Percentiles rank a stretch among this genome's conserved stretches.
phyloP scores from a whole-genome alignment of 768 basidiomycete species.

The Tylopilus cervinicoccineus region DNA sequence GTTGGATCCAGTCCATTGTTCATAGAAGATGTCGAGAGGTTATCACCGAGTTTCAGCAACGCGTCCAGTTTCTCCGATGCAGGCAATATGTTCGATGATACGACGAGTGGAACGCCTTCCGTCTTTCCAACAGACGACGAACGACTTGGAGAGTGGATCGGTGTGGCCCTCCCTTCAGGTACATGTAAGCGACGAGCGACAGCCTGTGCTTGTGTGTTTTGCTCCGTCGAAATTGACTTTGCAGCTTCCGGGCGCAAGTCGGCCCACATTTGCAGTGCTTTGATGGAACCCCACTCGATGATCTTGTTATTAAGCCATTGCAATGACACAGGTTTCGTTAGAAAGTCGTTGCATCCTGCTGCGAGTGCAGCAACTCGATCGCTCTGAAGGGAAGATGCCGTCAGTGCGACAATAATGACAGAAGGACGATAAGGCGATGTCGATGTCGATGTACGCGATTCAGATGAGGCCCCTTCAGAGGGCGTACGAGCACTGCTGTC shows the following conservation, averaged over 20 bases:
- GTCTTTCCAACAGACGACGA: constrained; percentile 34
- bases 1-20: neutral
- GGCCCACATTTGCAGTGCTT: constrained; percentile 90
- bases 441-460: constrained; percentile 37
- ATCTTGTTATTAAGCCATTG: constrained; percentile 98
- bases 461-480: constrained; percentile 47
- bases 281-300: constrained; percentile 99
- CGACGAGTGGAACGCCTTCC: constrained; percentile 18
- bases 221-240: constrained; percentile 42
- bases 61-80: constrained; percentile 24
- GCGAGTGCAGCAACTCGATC: constrained; percentile 97
- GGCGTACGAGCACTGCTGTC: constrained; percentile 48
- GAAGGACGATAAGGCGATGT: constrained; percentile 80
- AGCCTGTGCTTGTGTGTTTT: constrained; percentile 44
- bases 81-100: constrained; percentile 15
- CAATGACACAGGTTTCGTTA: constrained; percentile 95
- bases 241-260: constrained; percentile 65
- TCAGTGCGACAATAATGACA: constrained; percentile 99
- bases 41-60: constrained; percentile 22
- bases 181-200: constrained; percentile 47
- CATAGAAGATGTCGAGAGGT: constrained; percentile 14
- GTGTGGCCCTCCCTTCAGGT: constrained; percentile 43
- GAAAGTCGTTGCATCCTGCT: constrained; percentile 97
- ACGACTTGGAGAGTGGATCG: constrained; percentile 34
- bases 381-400: constrained; percentile 90